Evolutionary conservation across 169 alveolate genomes (phyloP), one percentile per base, ranked within the genome.

Genomic region (Eimeria brunetti): DNA sequence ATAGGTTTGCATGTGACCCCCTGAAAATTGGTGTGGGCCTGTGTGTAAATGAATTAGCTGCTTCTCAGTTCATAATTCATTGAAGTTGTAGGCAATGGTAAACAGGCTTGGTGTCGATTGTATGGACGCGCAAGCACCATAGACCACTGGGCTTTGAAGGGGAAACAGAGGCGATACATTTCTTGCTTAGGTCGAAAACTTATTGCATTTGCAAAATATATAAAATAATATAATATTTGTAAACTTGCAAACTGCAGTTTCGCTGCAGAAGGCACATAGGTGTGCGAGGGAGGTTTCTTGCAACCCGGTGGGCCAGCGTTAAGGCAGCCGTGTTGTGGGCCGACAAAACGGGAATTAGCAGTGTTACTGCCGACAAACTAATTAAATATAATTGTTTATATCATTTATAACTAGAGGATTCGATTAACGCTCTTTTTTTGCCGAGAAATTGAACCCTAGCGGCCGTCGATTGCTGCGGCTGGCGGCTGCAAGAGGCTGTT

Each of bases 301-400:
- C 75, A 64, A 64, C 75, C 41, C 75, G 41, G 75, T 64, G 75
- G 75, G 75, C 41, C 75, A 64, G 75, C 75, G 75, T 7, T 6
- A 18, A 9, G 75, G 75, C 36, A 20, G 75, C 22, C 2, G 27
- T 27, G 41, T 14, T 64, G 41, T n/a, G 41, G 7, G 22, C 18
- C 41, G 12, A 14, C 41, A 36, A 64, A 36, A 64, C 1, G 18
- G 36, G 2, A 14, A 27, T 64, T 20, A 64, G 41, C 41, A 41
- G n/a, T 27, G 1, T 27, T 11, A 22, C n/a, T 64, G 1, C 18
- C 7, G 4, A 4, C n/a, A 64, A 64, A 64, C n/a, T 22, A 64
- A n/a, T 64, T 64, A 64, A 27, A 64, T 27, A 27, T 64, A 41
- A 1, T 64, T 7, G 18, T 27, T 7, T 64, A 64, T n/a, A 14